phyloP scores from a whole-genome alignment of 208 protist genomes.

The Balamuthia mandrillaris region DNA sequence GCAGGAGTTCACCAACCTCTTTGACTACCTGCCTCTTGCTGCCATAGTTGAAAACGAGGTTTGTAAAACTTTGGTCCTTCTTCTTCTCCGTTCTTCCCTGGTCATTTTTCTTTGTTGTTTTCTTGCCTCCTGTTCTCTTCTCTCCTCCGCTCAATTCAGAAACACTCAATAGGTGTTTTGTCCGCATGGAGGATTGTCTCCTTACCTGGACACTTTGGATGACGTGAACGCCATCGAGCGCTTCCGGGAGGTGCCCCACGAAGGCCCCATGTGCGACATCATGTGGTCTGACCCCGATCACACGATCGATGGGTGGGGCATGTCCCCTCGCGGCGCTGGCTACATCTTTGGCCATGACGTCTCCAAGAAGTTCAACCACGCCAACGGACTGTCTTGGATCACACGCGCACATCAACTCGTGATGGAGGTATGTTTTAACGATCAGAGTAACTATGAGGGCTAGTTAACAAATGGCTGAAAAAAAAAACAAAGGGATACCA shows the following conservation, averaged over 20 bases:
- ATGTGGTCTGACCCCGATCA: slow-evolving; percentile 98
- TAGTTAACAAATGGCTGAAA: too few species aligned
- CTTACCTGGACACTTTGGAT: slow-evolving; percentile 93
- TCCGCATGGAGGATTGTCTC: slow-evolving; percentile 98
- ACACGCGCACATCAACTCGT: slow-evolving; percentile 94
- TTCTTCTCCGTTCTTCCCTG: not conserved
- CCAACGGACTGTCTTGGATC: slow-evolving; percentile 94
- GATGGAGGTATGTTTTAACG: slow-evolving; percentile 95
- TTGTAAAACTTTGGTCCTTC: slow-evolving; percentile 79
- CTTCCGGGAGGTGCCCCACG: slow-evolving; percentile 94
- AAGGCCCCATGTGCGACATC: slow-evolving; percentile 98
- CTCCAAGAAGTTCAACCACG: slow-evolving; percentile 96
- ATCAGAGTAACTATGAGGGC: too few species aligned
- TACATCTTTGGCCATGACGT: slow-evolving; percentile 98
- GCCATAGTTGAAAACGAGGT: slow-evolving; percentile 96
- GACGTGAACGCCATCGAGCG: slow-evolving; percentile 85
- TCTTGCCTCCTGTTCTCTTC: slow-evolving; percentile 86
- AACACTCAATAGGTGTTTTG: slow-evolving; percentile 93
- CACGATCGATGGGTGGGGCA: slow-evolving; percentile 85
- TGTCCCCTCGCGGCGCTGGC: slow-evolving; percentile 94
- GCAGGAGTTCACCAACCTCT: slow-evolving; percentile 99
- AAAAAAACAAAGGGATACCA: too few species aligned
- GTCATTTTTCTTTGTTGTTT: slow-evolving; percentile 74
- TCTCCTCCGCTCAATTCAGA: not conserved
- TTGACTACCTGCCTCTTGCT: slow-evolving; percentile 97